Evolutionary conservation across 495 filamentous ascomycete genomes (phyloP).

Genomic region (Cercophora newfieldiana): DNA sequence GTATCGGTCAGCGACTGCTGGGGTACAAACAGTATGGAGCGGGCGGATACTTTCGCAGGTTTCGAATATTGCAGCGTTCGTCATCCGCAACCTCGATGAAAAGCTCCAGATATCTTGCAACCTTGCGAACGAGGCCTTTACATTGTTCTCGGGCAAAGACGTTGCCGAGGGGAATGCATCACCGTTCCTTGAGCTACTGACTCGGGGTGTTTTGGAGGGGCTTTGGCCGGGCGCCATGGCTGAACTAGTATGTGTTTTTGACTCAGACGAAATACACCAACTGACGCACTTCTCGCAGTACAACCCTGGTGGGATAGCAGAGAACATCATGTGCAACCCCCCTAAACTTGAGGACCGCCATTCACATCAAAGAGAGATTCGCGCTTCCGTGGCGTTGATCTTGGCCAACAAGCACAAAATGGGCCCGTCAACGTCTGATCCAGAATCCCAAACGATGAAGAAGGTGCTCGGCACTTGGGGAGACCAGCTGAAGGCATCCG

Average conservation of each 20-base stretch:
- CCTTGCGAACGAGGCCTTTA: slow-evolving; percentile 35
- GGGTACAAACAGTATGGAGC: slow-evolving; percentile 21
- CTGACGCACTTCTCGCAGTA: slow-evolving; percentile 29
- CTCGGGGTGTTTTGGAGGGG: slow-evolving; percentile 47
- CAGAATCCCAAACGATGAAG: slow-evolving; percentile 27
- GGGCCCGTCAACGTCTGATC: slow-evolving; percentile 29
- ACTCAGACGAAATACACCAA: background rate
- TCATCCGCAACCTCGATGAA: slow-evolving; percentile 30
- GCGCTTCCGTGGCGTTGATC: slow-evolving; percentile 33
- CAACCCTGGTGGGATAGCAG: slow-evolving; percentile 25
- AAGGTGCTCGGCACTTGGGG: slow-evolving; percentile 26
- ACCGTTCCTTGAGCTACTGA: slow-evolving; percentile 26
- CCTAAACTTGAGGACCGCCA: slow-evolving; percentile 14
- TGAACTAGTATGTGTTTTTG: slow-evolving; percentile 33
- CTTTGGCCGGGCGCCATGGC: slow-evolving; percentile 41
- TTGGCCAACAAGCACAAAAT: slow-evolving; percentile 41
- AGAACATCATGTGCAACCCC: slow-evolving; percentile 28
- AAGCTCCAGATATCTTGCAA: slow-evolving; percentile 29
- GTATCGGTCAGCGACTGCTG: slow-evolving; percentile 23
- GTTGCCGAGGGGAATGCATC: background rate
- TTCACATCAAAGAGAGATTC: slow-evolving; percentile 22
- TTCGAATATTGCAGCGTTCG: slow-evolving; percentile 32
- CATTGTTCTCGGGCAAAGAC: slow-evolving; percentile 28
- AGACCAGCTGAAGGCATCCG: slow-evolving; percentile 21
- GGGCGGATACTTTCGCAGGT: slow-evolving; percentile 29